Base-by-base conservation (phyloP, 495 filamentous ascomycete genomes). In the Aspergillus mulundensis region DNA sequence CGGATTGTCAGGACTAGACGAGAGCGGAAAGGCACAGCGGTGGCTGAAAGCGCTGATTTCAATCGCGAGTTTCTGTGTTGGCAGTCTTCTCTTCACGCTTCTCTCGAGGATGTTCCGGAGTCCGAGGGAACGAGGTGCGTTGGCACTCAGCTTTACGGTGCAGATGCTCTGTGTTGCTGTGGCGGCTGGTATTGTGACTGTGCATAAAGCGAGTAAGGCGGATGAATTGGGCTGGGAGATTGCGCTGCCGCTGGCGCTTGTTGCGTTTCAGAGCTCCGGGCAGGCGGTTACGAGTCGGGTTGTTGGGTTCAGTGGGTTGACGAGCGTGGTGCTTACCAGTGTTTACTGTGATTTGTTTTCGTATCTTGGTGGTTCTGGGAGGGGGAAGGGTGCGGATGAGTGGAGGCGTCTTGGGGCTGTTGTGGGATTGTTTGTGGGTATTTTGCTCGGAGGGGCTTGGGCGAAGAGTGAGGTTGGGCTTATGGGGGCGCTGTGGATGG, bases 191-290 rank as follows among this genome's bases (percentile, higher is more conserved):
- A 54, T 59, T 19, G 51, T 54, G 5, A 50, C 44, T 7, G 25
- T 36, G 7, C 32, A 36, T 10, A 36, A 10, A 14, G 11, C 45
- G 20, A 4, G 44, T 0, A 24, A n/a, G 4, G 23, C 7, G 4
- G 18, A 43, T 7, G 16, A 20, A 1, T 14, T 59, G 21, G 16
- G 11, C 18, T 84, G 44, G 76, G 83, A 64, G 66, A 60, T 20
- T 67, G 74, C 51, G 58, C 72, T 83, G 2, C 79, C 84, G 3
- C 73, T 90, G 25, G 84, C 73, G 1, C 70, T 90, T 28, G 69
- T 91, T 52, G 84, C 85, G 3, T 87, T 90, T 66, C 87, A 90
- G 66, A 83, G 81, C 30, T 84, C 83, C 14, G 86, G 86, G 0
- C 84, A 85, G 61, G 89, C 90, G 59, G 81, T 84, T 5, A 81